Percentiles rank a stretch among this genome's conserved stretches.
phyloP scores from a whole-genome alignment of 2,329 filamentous ascomycete genomes.

The Aspergillus cejpii region DNA sequence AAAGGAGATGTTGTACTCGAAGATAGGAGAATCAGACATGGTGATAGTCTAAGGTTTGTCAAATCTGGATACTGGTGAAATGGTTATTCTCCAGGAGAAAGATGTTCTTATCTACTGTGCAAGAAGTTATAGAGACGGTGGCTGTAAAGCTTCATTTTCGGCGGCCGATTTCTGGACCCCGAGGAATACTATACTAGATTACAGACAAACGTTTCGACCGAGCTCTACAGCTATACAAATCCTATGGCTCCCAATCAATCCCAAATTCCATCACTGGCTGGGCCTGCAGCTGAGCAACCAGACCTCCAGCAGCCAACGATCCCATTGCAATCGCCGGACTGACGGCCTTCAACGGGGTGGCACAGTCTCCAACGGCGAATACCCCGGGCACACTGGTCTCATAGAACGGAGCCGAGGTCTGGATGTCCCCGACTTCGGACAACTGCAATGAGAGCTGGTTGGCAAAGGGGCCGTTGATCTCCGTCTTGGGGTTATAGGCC shows the following conservation, averaged over 20 bases:
- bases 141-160: neutral
- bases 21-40: neutral
- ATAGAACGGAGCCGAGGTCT: constrained; percentile 40
- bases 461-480: neutral
- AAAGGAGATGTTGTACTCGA: neutral
- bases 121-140: too few relatives aligned
- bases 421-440: constrained; percentile 24
- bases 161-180: neutral
- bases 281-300: constrained; percentile 2
- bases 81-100: neutral
- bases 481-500: neutral
- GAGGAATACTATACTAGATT: neutral
- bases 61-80: neutral
- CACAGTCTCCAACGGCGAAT: constrained; percentile 50
- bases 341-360: constrained; percentile 15
- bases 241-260: neutral
- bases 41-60: too few relatives aligned
- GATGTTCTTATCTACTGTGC: too few relatives aligned
- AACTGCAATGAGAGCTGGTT: neutral
- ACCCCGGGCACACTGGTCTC: constrained; percentile 48
- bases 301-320: constrained; percentile 2
- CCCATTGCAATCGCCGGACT: constrained; percentile 1
- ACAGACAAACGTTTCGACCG: too few relatives aligned
- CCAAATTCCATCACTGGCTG: neutral
- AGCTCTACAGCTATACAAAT: neutral